Percentiles rank a stretch among this genome's conserved stretches.
Conservation (phyloP, 2,329 filamentous ascomycete genomes). For the Monosporascus sp. region DNA sequence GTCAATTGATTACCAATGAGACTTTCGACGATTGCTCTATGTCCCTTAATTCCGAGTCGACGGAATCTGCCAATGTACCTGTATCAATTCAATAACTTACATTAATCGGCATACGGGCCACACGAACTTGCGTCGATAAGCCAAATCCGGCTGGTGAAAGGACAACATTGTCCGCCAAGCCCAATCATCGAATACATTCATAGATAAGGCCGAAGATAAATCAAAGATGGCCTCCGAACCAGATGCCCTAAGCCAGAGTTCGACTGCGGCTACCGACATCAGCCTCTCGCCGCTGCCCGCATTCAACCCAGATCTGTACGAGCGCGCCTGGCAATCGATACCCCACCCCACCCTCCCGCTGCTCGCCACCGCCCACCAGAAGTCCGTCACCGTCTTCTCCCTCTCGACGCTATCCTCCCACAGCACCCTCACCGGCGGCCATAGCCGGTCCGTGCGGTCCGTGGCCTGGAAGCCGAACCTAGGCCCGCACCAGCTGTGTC, state of each 20-base stretch:
- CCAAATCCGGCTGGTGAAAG: neutral
- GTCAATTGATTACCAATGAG: neutral
- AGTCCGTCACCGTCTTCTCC: slow-evolving; percentile 84
- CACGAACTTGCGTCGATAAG: too few species aligned
- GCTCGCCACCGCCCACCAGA: slow-evolving; percentile 82
- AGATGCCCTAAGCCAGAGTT: slow-evolving; percentile 3
- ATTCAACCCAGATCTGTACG: slow-evolving; percentile 52
- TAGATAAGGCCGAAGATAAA: too few species aligned
- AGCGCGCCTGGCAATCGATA: slow-evolving; percentile 78
- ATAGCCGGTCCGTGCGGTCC: slow-evolving; percentile 82
- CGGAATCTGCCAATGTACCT: too few species aligned
- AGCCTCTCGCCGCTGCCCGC: slow-evolving; percentile 41
- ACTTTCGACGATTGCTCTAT: too few species aligned
- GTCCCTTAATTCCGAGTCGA: too few species aligned
- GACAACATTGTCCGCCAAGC: neutral
- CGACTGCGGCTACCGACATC: slow-evolving; percentile 7
- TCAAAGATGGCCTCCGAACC: neutral
- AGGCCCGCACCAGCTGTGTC: slow-evolving; percentile 59
- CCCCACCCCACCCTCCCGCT: slow-evolving; percentile 85
- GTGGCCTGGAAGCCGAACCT: slow-evolving; percentile 81
- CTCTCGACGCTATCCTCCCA: slow-evolving; percentile 75
- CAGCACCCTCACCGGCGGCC: slow-evolving; percentile 76
- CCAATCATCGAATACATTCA: too few species aligned
- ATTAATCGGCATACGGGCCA: too few species aligned
- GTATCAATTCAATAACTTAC: too few species aligned